Base-by-base conservation (phyloP, 164 flowering plant species). In the Amborella trichopoda region DNA sequence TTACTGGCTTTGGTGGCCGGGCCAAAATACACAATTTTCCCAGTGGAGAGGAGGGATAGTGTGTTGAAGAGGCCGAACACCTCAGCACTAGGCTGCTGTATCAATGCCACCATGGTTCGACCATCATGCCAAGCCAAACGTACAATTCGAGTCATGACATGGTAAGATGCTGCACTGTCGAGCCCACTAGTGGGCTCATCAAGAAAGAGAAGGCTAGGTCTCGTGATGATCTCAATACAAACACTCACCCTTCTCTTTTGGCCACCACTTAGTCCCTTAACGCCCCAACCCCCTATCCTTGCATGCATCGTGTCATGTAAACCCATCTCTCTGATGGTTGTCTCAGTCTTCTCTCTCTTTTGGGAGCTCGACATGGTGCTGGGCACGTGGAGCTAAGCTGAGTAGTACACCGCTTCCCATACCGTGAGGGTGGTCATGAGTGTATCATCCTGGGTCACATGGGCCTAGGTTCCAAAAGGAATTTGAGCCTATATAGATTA, bases 141-240 rank as follows among this genome's bases (percentile, higher is more conserved):
- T 3, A 55, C 49, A 23, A 72, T 69, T 50, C 65, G 38, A 18
- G 38, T 69, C 75, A 69, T 75, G 40, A 71, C 69, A 40, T 69
- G 65, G 54, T 60, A 75, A 0, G 94, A 71, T 0, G 89, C 76
- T 1, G 82, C 93, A 37, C 87, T 76, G 48, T 82, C 91, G 0
- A 82, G 74, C 1, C 83, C 81, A 26, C 78, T 74, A 0, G 85
- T 81, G 2, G 93, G 93, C 54, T 82, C 89, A 34, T 83, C 94
- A 8, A 83, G 70, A 34, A 78, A 76, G 21, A 75, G 71, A 48
- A 72, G 71, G 46, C 56, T 65, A 1, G 86, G 91, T 6, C 67
- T 39, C 3, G 70, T 75, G n/a, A 82, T 39, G 27, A 78, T 71
- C 56, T 79, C 76, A 3, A 76, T 47, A 50, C 75, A 63, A 46